phyloP scores from a whole-genome alignment of 1,284 basidiomycete genomes.

The Ustilago bromivora region DNA sequence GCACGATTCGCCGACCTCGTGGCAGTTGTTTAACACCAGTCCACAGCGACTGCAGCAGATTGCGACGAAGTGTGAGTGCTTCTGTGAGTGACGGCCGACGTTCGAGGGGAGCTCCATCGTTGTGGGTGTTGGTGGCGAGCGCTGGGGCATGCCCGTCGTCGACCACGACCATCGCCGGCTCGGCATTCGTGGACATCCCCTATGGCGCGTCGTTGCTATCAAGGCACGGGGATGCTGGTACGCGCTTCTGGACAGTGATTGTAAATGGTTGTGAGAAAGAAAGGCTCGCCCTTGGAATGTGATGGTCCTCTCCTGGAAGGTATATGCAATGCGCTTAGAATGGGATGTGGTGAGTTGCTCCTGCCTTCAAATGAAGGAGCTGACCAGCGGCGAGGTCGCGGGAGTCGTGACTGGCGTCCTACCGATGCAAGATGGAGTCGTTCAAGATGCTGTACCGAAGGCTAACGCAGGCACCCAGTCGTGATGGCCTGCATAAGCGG shows the following conservation, averaged over 20 bases:
- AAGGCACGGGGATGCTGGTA: too few species aligned
- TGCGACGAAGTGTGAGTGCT: conserved; percentile 45
- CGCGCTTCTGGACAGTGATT: too few species aligned
- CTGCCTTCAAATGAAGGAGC: not conserved
- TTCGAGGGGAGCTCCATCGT: not conserved
- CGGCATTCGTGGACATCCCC: conserved; percentile 35
- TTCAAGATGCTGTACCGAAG: not conserved
- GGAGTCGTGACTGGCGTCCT: not conserved
- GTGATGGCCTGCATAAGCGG: not conserved
- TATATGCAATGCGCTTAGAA: not conserved
- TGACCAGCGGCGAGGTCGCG: conserved; percentile 2
- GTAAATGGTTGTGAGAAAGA: too few species aligned
- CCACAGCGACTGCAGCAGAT: conserved; percentile 44
- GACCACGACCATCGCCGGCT: not conserved
- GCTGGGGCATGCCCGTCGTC: not conserved
- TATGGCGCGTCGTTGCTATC: not conserved
- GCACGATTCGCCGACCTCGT: conserved; percentile 35
- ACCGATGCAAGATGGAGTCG: not conserved
- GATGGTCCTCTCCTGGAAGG: not conserved
- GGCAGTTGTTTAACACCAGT: conserved; percentile 40
- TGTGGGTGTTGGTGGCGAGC: not conserved
- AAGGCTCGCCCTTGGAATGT: not conserved
- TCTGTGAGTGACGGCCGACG: conserved; percentile 37
- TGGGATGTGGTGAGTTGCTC: not conserved
- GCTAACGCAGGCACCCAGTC: not conserved